Evolutionary conservation across 805 yeast species (phyloP), one percentile per base, ranked within the genome.

Genomic region (Barnettozyma siamensis): DNA sequence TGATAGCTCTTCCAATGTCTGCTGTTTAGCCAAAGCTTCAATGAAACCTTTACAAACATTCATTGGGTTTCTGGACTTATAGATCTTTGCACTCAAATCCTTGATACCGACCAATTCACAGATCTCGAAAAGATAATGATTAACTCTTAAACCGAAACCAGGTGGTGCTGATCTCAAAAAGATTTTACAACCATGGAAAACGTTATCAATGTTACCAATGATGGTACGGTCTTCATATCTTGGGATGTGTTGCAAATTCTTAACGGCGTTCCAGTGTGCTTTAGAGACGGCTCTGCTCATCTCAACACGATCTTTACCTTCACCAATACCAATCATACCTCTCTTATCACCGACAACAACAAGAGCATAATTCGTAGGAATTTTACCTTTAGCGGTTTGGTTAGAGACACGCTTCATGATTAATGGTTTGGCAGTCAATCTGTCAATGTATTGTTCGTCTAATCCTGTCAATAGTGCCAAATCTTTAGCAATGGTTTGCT

Each of bases 321-420:
- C 95, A 37, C 98, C 99, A 37, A 89, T 69, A 29, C 98, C 98
- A 45, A 93, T 72, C 83, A 88, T 84, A 49, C 99, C 99, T 49
- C 86, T 84, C 41, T 80, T 75, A 64, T 93, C 95, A 36, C 99
- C 99, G 13, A 85, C 96, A 29, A 88, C 84, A 12, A 88, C 91
- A 48, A 93, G 63, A 0, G 88, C 83, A 63, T 85, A 91, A 61
- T 78, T 82, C 31, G 87, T 76, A 38, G 83, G 78, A 49, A 86
- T 86, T 60, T 88, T 88, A 61, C 97, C 97, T 69, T 87, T 86
- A 31, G 88, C 80, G 2, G 97, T 91, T 72, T 88, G 95, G 60
- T 88, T 87, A 41, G 88, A 80, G 20, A 91, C 98, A 38, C 85
- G 70, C 65, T 87, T 88, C 69, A 80, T 69, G 31, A 83, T 72